These are phyloP conservation scores for Alternaria infectoria DNA, from an alignment of 2,329 filamentous ascomycete species.

Conservation along the genomic window DNA sequence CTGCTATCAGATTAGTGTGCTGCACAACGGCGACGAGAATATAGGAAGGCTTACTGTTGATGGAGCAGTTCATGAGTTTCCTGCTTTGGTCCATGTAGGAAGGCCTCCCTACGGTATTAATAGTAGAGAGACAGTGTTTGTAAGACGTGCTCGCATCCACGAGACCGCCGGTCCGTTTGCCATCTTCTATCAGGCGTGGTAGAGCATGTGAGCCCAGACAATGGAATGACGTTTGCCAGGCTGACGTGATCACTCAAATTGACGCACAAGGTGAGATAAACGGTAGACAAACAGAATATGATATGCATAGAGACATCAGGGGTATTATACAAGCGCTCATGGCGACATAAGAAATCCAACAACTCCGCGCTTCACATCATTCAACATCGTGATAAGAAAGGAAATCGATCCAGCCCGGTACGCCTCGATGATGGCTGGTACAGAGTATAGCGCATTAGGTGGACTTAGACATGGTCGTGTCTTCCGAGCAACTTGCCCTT, in stretches of 20 bases:
- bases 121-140: background rate
- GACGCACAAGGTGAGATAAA: background rate
- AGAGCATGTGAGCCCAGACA: background rate
- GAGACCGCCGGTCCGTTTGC: background rate
- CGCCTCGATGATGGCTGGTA: background rate
- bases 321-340: background rate
- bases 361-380: background rate
- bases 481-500: conserved; percentile 69
- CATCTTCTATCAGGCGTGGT: background rate
- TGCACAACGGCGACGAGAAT: background rate
- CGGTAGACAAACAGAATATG: background rate
- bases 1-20: background rate
- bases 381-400: background rate
- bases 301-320: background rate
- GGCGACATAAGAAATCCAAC: background rate
- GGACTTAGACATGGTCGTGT: conserved; percentile 18
- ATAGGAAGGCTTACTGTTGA: background rate
- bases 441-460: background rate
- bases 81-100: background rate
- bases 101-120: accelerated
- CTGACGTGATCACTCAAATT: background rate
- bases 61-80: background rate
- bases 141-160: background rate
- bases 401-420: background rate
- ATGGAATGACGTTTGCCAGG: background rate